These are phyloP conservation scores for Apiotrichum gamsii DNA, from an alignment of 1,284 basidiomycete species.

Conservation along the genomic window DNA sequence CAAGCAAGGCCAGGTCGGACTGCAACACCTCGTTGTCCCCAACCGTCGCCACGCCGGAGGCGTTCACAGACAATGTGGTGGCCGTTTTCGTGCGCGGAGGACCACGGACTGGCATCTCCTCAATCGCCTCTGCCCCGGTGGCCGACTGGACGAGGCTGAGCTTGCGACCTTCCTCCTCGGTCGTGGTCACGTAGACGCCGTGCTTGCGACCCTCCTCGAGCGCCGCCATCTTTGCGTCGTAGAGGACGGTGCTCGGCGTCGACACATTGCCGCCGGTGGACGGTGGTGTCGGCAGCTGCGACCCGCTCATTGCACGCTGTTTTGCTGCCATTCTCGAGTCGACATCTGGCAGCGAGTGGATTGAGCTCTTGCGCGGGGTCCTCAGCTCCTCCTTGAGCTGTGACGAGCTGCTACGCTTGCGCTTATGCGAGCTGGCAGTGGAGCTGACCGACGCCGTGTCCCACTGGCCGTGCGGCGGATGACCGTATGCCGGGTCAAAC, in stretches of 20 bases:
- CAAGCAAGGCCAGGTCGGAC: slow-evolving; percentile 33
- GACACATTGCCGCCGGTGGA: slow-evolving; percentile 6
- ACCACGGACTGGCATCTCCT: slow-evolving; percentile 10
- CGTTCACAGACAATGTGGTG: slow-evolving; percentile 27
- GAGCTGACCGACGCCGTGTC: slow-evolving; percentile 2
- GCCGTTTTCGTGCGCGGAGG: slow-evolving; percentile 26
- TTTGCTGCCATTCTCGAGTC: not conserved
- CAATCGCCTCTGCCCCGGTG: slow-evolving; percentile 23
- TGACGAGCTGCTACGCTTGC: slow-evolving; percentile 14
- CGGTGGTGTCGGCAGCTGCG: slow-evolving; percentile 10
- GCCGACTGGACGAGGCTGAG: slow-evolving; percentile 28
- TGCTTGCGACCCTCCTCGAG: slow-evolving; percentile 5
- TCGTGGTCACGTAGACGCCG: slow-evolving; percentile 30
- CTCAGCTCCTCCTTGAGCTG: not conserved
- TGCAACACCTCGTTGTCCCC: slow-evolving; percentile 31
- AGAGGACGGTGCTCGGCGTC: not conserved
- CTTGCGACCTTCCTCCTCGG: slow-evolving; percentile 37
- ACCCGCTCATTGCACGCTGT: not conserved
- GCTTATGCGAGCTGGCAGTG: slow-evolving; percentile 12
- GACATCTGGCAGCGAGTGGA: not conserved
- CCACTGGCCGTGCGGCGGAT: slow-evolving; percentile 1
- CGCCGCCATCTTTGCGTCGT: not conserved
- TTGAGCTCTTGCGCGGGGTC: slow-evolving; percentile 2
- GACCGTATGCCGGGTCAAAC: no score
- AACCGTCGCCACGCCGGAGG: slow-evolving; percentile 27